Conservation (phyloP, 2,329 filamentous ascomycete species). For the Paraconiothyrium sp. region DNA sequence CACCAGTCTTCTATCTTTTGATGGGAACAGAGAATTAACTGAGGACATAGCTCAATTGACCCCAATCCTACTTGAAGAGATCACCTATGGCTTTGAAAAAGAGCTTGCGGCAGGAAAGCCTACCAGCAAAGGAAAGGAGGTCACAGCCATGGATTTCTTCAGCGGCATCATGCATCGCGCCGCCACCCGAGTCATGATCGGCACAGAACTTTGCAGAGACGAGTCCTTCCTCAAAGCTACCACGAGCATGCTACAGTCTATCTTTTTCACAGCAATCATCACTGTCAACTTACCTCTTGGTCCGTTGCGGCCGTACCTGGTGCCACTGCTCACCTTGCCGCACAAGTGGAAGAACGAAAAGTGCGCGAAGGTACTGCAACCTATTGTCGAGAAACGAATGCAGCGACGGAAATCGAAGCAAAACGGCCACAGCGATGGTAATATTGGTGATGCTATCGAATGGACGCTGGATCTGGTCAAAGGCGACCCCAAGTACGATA, state of each 20-base stretch:
- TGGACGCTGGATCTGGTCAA: background rate
- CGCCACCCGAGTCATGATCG: background rate
- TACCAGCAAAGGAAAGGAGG: background rate
- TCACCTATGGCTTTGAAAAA: background rate
- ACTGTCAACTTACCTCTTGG: background rate
- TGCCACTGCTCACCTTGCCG: background rate
- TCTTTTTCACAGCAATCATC: background rate
- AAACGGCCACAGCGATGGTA: background rate
- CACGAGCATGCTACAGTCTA: background rate
- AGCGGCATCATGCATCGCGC: background rate
- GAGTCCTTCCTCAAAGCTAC: background rate
- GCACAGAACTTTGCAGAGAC: background rate
- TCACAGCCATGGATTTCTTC: background rate
- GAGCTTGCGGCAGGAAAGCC: no score
- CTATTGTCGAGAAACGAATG: background rate
- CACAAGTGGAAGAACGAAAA: background rate
- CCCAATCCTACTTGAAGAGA: background rate
- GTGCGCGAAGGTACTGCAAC: background rate
- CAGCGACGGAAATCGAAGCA: background rate
- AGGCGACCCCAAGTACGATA: background rate
- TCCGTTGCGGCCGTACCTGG: background rate
- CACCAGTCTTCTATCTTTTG: no score
- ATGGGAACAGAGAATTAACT: no score
- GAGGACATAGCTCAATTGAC: background rate
- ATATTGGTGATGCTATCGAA: background rate